Evolutionary conservation across 345 rosid species (phyloP).

Genomic region (Aurinia saxatilis): DNA sequence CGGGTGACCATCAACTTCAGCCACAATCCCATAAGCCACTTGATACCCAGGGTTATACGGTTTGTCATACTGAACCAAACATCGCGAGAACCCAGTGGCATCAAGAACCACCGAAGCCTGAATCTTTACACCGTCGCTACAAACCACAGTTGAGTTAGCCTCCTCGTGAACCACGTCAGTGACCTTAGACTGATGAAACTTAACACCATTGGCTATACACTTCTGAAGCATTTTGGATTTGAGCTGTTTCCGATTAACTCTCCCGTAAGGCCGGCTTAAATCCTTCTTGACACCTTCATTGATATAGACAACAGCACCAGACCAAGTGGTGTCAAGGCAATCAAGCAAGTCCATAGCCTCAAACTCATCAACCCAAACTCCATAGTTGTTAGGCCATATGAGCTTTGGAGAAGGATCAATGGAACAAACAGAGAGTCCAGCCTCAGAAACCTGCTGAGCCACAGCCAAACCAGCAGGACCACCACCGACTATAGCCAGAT

Average conservation of each 20-base stretch:
- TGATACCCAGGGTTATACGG: slow-evolving; percentile 97
- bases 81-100: slow-evolving; percentile 95
- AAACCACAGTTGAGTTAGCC: slow-evolving; percentile 63
- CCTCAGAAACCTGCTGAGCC: slow-evolving; percentile 89
- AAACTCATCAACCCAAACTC: slow-evolving; percentile 98
- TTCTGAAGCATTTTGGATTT: slow-evolving; percentile 92
- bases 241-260: slow-evolving; percentile 89
- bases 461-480: slow-evolving; percentile 99
- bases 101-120: slow-evolving; percentile 86
- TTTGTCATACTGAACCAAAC: slow-evolving; percentile 90
- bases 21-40: slow-evolving; percentile 89
- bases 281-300: slow-evolving; percentile 52
- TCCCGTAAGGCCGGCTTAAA: slow-evolving; percentile 80
- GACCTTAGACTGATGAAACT: slow-evolving; percentile 89
- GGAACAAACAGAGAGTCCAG: slow-evolving; percentile 82
- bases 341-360: slow-evolving; percentile 97
- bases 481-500: slow-evolving; percentile 93
- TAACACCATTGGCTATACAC: slow-evolving; percentile 76
- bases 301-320: slow-evolving; percentile 79
- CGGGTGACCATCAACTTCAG: slow-evolving; percentile 93
- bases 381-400: slow-evolving; percentile 98
- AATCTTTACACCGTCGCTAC: slow-evolving; percentile 78
- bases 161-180: slow-evolving; percentile 83
- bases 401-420: slow-evolving; percentile 87
- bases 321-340: slow-evolving; percentile 93